Percentiles rank a stretch among this genome's conserved stretches.
Evolutionary conservation across 495 filamentous ascomycete genomes (phyloP).

Genomic region (Zalerion maritima): DNA sequence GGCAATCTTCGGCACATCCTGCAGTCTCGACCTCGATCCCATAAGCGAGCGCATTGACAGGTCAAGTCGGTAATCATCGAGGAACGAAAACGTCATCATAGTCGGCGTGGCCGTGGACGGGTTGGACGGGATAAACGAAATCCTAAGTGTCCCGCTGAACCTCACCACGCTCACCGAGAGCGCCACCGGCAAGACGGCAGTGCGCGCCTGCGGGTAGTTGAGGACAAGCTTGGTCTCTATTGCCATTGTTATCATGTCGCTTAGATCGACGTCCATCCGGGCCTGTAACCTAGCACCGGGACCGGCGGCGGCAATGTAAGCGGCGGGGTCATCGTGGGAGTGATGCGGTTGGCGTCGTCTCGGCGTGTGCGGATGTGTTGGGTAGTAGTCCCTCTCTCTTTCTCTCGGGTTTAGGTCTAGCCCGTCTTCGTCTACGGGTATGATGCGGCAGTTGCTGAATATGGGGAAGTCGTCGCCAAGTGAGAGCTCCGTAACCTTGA

Average conservation of each 20-base stretch:
- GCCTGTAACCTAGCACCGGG: slow-evolving; percentile 65
- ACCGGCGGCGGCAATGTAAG: slow-evolving; percentile 33
- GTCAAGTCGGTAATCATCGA: slow-evolving; percentile 90
- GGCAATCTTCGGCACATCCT: slow-evolving; percentile 95
- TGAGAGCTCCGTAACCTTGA: slow-evolving; percentile 81
- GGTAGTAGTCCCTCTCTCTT: no score
- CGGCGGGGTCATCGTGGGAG: slow-evolving; percentile 3
- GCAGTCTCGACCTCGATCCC: slow-evolving; percentile 76
- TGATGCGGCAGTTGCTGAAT: slow-evolving; percentile 94
- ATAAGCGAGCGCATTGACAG: slow-evolving; percentile 81
- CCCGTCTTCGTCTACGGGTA: slow-evolving; percentile 62
- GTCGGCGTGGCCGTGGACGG: slow-evolving; percentile 44
- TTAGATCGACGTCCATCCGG: slow-evolving; percentile 89
- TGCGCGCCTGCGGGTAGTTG: slow-evolving; percentile 80
- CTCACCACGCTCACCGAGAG: slow-evolving; percentile 81
- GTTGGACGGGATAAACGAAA: slow-evolving; percentile 70
- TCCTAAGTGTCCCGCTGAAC: slow-evolving; percentile 85
- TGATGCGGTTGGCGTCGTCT: not conserved
- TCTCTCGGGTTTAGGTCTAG: slow-evolving; percentile 28
- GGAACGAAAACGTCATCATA: slow-evolving; percentile 84
- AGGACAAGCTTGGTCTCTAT: slow-evolving; percentile 86
- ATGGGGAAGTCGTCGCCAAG: slow-evolving; percentile 96
- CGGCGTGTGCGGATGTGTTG: no score
- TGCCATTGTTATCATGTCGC: slow-evolving; percentile 85
- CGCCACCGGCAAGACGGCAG: slow-evolving; percentile 85